These are phyloP conservation scores for Mediolabrus comicus DNA, from an alignment of 108 stramenopile species.

Conservation along the genomic window DNA sequence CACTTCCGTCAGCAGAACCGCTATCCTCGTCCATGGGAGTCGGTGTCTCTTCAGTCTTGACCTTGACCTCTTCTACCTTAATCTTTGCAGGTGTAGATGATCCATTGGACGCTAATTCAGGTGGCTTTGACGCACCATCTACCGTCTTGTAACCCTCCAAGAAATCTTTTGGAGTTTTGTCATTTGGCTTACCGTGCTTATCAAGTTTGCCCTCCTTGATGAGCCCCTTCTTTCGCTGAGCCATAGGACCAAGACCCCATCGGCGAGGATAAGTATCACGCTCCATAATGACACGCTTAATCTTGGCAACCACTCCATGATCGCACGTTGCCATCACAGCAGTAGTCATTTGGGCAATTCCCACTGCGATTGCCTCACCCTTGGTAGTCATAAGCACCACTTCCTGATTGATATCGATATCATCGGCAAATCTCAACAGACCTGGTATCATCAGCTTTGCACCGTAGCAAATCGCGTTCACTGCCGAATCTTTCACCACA, in stretches of 20 bases:
- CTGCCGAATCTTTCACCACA: conserved; percentile 99
- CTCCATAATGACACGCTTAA: conserved; percentile 99
- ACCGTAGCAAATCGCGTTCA: conserved; percentile 99
- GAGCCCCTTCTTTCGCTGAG: conserved; percentile 95
- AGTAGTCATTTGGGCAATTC: conserved; percentile 99
- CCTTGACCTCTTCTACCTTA: conserved; percentile 13
- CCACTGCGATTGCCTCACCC: conserved; percentile 99
- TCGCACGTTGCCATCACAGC: conserved; percentile 99
- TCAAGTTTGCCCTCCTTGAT: conserved; percentile 98
- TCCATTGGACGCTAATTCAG: conserved; percentile 32
- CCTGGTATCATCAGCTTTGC: conserved; percentile 99
- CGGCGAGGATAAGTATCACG: conserved; percentile 98
- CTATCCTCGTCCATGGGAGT: conserved; percentile 39
- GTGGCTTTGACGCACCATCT: conserved; percentile 60
- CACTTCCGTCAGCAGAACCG: conserved; percentile 11
- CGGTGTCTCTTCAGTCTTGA: not conserved
- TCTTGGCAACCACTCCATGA: conserved; percentile 99
- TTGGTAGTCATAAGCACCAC: conserved; percentile 99
- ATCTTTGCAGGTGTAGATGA: conserved; percentile 11
- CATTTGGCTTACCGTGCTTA: conserved; percentile 98
- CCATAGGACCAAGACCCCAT: conserved; percentile 99
- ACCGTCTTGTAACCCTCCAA: conserved; percentile 82
- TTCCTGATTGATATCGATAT: conserved; percentile 96
- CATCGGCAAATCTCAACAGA: conserved; percentile 96
- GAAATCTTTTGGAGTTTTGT: conserved; percentile 92